phyloP scores from a whole-genome alignment of 257 asterid genomes.

The Perilla frutescens region DNA sequence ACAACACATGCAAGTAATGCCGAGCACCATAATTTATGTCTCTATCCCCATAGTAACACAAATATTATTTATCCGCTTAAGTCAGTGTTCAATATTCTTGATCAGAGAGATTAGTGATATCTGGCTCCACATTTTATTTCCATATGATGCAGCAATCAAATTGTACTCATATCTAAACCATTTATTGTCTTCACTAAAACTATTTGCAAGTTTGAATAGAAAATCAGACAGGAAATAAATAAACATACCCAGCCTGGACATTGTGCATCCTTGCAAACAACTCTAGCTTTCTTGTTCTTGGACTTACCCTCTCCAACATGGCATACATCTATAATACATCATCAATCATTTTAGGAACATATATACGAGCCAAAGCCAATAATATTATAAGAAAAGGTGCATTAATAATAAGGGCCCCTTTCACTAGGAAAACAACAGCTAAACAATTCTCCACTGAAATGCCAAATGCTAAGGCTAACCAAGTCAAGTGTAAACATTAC shows the following conservation, averaged over 20 bases:
- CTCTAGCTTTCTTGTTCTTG: constrained; percentile 96
- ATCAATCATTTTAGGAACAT: constrained; percentile 33
- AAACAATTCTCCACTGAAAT: not conserved
- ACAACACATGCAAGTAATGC: not conserved
- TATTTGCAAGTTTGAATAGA: constrained; percentile 15
- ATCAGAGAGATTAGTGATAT: constrained; percentile 10
- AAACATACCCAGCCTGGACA: constrained; percentile 84
- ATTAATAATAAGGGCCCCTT: not conserved
- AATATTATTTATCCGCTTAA: not conserved
- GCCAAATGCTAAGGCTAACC: not conserved
- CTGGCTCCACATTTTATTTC: constrained; percentile 14
- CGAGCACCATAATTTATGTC: not conserved
- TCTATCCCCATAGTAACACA: not conserved
- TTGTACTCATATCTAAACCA: not conserved
- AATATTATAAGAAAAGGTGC: not conserved
- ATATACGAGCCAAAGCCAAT: not conserved
- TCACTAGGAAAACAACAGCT: not conserved
- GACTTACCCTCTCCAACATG: constrained; percentile 94
- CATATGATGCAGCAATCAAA: constrained; percentile 24
- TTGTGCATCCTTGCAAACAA: constrained; percentile 97
- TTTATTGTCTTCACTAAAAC: not conserved
- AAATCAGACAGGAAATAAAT: constrained; percentile 31
- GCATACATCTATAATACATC: constrained; percentile 74
- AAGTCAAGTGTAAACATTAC: no score
- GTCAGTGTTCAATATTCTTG: not conserved